phyloP scores from a whole-genome alignment of 305 asterid species.

The Striga hermonthica region DNA sequence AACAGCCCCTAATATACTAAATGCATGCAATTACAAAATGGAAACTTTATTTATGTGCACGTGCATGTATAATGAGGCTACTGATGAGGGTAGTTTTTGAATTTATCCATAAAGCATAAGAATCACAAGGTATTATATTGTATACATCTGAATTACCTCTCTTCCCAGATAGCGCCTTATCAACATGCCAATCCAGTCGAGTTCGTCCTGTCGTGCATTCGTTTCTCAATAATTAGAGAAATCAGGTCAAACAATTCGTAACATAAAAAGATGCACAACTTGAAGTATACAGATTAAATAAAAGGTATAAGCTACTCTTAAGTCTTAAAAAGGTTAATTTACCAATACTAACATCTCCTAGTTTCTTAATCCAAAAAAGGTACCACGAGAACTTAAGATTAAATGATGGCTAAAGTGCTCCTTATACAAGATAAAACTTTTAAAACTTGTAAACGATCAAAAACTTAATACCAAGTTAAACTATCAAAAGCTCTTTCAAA shows the following conservation, averaged over 20 bases:
- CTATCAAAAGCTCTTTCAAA: too few relatives aligned
- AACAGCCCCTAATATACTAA: neutral
- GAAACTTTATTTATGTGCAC: neutral
- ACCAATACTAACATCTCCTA: neutral
- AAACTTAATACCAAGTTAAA: neutral
- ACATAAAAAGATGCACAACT: constrained; percentile 25
- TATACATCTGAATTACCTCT: constrained; percentile 55
- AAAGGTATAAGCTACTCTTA: neutral
- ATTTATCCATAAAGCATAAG: constrained; percentile 12
- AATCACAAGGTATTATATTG: constrained; percentile 3
- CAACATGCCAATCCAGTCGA: constrained; percentile 66
- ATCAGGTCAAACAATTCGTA: constrained; percentile 18
- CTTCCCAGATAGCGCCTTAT: constrained; percentile 80
- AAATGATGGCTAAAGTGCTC: too few relatives aligned
- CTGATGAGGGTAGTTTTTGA: neutral
- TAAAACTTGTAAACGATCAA: neutral
- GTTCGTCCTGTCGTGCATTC: constrained; percentile 61
- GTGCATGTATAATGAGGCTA: neutral
- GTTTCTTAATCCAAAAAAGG: constrained; percentile 5
- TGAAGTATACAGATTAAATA: neutral
- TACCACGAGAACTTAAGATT: too few relatives aligned
- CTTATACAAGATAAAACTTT: constrained; percentile 4
- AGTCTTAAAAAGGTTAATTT: neutral
- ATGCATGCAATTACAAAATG: neutral
- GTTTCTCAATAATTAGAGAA: constrained; percentile 33